phyloP scores from a whole-genome alignment of 768 basidiomycete genomes.

The Lentinula detonsa region DNA sequence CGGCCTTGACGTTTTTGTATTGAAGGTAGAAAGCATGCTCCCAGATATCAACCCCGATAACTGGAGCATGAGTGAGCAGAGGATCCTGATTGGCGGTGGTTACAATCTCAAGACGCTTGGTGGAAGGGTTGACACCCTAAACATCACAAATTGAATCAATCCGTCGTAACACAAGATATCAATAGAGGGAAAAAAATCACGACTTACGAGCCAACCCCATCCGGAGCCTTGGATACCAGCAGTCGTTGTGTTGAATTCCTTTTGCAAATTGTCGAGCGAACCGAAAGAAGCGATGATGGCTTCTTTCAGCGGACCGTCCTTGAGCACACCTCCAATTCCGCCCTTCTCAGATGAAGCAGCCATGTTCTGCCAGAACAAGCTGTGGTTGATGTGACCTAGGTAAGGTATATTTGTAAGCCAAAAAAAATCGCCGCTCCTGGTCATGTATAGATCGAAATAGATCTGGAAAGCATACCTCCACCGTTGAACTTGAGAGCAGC shows the following conservation, averaged over 20 bases:
- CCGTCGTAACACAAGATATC: neutral
- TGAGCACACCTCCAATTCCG: slow-evolving; percentile 55
- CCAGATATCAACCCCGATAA: slow-evolving; percentile 94
- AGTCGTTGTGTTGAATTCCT: slow-evolving; percentile 80
- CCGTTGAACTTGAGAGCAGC: slow-evolving; percentile 95
- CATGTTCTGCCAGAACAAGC: slow-evolving; percentile 95
- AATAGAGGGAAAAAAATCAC: neutral
- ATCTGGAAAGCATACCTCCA: slow-evolving; percentile 38
- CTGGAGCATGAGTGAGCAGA: slow-evolving; percentile 64
- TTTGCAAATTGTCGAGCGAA: slow-evolving; percentile 62
- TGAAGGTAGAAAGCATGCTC: slow-evolving; percentile 97
- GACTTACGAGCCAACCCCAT: slow-evolving; percentile 93
- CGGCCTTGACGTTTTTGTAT: slow-evolving; percentile 91
- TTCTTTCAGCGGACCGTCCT: slow-evolving; percentile 57
- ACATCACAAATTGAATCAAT: neutral
- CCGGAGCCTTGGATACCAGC: slow-evolving; percentile 88
- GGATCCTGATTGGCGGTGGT: slow-evolving; percentile 98
- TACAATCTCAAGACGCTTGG: slow-evolving; percentile 72
- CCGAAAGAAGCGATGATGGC: slow-evolving; percentile 65
- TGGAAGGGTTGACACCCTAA: slow-evolving; percentile 65
- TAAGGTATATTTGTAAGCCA: neutral
- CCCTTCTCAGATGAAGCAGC: slow-evolving; percentile 54
- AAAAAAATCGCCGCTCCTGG: neutral
- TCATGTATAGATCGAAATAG: neutral
- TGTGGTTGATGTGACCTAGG: slow-evolving; percentile 88